Percentiles rank a stretch among this genome's conserved stretches.
phyloP scores from a whole-genome alignment of 73 alveolate species.

The Urostyla sp. region DNA sequence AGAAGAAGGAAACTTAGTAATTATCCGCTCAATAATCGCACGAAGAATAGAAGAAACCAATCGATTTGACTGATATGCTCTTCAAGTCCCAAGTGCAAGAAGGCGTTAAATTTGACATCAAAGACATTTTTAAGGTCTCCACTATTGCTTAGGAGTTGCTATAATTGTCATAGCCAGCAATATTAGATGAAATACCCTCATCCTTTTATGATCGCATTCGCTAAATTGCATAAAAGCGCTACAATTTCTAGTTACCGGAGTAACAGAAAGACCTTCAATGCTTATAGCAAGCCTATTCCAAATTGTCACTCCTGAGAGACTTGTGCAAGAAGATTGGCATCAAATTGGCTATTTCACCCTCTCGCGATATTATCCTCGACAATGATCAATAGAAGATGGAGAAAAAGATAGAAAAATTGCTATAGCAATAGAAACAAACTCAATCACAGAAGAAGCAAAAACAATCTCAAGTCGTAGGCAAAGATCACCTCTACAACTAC shows the following conservation, averaged over 20 bases:
- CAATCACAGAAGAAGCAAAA: slow-evolving; percentile 22
- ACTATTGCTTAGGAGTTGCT: slow-evolving; percentile 19
- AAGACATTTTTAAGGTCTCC: slow-evolving; percentile 33
- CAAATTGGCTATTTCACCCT: slow-evolving; percentile 12
- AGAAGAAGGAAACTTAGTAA: slow-evolving; percentile 29
- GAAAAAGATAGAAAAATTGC: slow-evolving; percentile 1
- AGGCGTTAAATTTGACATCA: slow-evolving; percentile 7
- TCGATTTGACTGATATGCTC: slow-evolving; percentile 45
- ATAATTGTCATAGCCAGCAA: slow-evolving; percentile 21
- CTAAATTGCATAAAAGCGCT: slow-evolving; percentile 56
- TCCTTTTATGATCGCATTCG: slow-evolving; percentile 51
- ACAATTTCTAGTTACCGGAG: slow-evolving; percentile 53
- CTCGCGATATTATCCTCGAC: slow-evolving; percentile 46
- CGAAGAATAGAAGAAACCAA: not conserved
- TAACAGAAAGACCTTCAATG: slow-evolving; percentile 54
- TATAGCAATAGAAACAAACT: not conserved
- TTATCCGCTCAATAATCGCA: not conserved
- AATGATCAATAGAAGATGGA: slow-evolving; percentile 9
- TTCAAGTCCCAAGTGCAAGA: slow-evolving; percentile 22
- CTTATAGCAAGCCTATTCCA: slow-evolving; percentile 47
- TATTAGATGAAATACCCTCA: slow-evolving; percentile 40
- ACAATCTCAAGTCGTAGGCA: not conserved
- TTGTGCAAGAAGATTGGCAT: slow-evolving; percentile 67
- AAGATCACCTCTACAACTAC: slow-evolving; percentile 5
- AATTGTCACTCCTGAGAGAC: slow-evolving; percentile 70